A percentile compares a stretch with the other conserved stretches of the same genome.
phyloP scores from a whole-genome alignment of 2,329 filamentous ascomycete species.

The Pseudogymnoascus sp. region DNA sequence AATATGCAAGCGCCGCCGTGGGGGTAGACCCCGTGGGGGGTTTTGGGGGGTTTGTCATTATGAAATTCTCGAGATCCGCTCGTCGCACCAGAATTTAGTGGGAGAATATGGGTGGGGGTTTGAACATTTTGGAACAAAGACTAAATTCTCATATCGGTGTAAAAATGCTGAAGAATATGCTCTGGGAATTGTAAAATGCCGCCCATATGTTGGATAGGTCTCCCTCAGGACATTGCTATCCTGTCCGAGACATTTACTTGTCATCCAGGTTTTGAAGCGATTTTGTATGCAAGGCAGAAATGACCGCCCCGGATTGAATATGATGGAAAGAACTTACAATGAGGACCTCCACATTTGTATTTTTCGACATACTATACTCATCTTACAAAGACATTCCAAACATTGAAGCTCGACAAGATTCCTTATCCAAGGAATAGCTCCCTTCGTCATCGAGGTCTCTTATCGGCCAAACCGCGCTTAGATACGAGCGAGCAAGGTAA shows the following conservation, averaged over 20 bases:
- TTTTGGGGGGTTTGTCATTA: conserved; percentile 3
- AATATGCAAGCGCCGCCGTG: conserved; percentile 3
- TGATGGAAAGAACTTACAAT: conserved; percentile 36
- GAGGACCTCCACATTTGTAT: conserved; percentile 48
- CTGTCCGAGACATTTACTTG: not conserved
- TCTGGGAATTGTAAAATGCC: not conserved
- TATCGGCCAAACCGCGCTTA: conserved; percentile 10
- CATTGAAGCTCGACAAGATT: not conserved
- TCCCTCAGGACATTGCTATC: not conserved
- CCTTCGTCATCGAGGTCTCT: conserved; percentile 9
- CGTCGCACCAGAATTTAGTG: not conserved
- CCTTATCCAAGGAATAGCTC: not conserved
- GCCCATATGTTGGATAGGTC: not conserved
- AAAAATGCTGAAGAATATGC: not conserved
- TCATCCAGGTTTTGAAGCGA: not conserved
- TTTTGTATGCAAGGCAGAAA: not conserved
- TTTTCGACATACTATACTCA: conserved; percentile 34
- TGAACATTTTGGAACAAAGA: not conserved
- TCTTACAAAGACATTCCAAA: conserved; percentile 11
- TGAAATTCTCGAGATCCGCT: conserved; percentile 8
- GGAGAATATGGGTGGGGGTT: not conserved
- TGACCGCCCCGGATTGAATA: not conserved
- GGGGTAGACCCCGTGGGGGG: not conserved
- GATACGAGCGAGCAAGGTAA: conserved; percentile 2
- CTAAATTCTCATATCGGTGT: not conserved